These are phyloP conservation scores for Cucumis melo DNA, from an alignment of 306 rosid genomes.

Conservation along the genomic window DNA sequence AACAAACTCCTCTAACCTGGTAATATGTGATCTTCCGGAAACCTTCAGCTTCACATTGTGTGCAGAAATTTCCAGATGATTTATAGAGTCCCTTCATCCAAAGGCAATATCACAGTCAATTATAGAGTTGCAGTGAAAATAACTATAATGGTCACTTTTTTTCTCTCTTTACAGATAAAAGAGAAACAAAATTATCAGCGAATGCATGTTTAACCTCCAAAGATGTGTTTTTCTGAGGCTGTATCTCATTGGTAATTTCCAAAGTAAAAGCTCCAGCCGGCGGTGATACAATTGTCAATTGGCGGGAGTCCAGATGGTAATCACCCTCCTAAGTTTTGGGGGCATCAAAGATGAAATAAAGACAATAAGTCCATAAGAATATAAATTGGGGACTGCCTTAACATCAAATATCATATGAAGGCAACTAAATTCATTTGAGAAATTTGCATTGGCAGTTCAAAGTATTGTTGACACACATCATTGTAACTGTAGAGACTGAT, in stretches of 20 bases:
- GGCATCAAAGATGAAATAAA: background rate
- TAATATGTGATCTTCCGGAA: conserved; percentile 88
- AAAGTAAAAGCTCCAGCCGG: conserved; percentile 60
- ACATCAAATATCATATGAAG: background rate
- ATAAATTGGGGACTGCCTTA: background rate
- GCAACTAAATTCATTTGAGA: background rate
- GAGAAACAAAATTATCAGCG: background rate
- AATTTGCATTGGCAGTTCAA: background rate
- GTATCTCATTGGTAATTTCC: conserved; percentile 64
- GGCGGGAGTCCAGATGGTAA: conserved; percentile 53
- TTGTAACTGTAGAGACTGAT: background rate
- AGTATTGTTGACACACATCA: background rate
- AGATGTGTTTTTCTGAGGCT: conserved; percentile 83
- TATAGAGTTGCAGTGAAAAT: conserved; percentile 1
- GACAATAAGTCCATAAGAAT: background rate
- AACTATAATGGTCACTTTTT: background rate
- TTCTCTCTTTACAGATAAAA: background rate
- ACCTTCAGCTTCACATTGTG: conserved; percentile 99
- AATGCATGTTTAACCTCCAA: conserved; percentile 46
- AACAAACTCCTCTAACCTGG: conserved; percentile 32
- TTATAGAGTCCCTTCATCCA: conserved; percentile 74
- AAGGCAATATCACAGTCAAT: conserved; percentile 13
- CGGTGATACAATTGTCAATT: conserved; percentile 53
- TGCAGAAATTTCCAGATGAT: conserved; percentile 91
- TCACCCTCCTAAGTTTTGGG: conserved; percentile 45